Evolutionary conservation across 2,329 filamentous ascomycete genomes (phyloP), one percentile per base, ranked within the genome.

Genomic region (Trichoderma cornu-damae): DNA sequence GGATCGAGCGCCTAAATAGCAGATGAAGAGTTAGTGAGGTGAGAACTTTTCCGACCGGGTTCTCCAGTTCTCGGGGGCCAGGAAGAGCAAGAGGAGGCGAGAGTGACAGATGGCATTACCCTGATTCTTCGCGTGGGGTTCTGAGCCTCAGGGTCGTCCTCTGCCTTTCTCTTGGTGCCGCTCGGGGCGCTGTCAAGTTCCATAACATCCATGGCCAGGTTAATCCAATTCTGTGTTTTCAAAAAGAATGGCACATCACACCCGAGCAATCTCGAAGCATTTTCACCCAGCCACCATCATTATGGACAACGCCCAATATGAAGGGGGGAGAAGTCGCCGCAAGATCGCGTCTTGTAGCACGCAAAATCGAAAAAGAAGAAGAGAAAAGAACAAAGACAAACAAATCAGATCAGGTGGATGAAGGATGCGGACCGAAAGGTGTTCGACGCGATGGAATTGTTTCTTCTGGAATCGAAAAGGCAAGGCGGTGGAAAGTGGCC

Each of bases 1-100:
- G 89, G 86, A 67, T 96, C 89, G 24, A 99, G 81, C 12, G 93
- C 88, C 86, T 96, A 22, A n/a, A 4, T 20, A 6, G 28, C 1
- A 16, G 14, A 24, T 2, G 12, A 26, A 22, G 11, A 9, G 38
- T 59, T n/a, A 51, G 38, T 12, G 9, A 22, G 11, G 6, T 8
- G 12, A 30, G 18, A 34, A 22, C 2, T 14, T 32, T 18, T 38
- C n/a, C 12, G 30, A 3, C 3, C 6, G 16, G 5, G 16, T 12
- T 7, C 20, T 6, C 12, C 22, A 8, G 26, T 6, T 22, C 47
- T 12, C 24, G 12, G 24, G 12, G 24, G 3, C 26, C 12, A 14
- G 22, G 11, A 14, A 18, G 37, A 11, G 30, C 12, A 24, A 6
- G 22, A 35, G 9, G 11, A 16, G 18, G 9, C 18, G 8, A 9